Evolutionary conservation across 495 filamentous ascomycete genomes (phyloP), one percentile per base, ranked within the genome.

Genomic region (Aspergillus coremiiformis): DNA sequence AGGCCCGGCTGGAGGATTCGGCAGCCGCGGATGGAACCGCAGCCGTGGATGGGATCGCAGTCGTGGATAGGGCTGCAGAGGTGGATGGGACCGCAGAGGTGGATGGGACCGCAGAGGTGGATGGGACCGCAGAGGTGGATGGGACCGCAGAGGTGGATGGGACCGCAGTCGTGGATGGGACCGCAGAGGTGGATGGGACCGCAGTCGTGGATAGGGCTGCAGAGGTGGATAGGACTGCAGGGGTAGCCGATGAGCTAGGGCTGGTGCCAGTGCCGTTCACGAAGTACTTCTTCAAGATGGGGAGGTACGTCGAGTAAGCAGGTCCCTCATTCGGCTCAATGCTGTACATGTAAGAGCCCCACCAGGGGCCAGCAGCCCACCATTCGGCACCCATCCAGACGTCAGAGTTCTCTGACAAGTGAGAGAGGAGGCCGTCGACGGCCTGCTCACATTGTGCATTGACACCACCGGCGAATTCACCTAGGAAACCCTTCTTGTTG

Each of bases 301-400:
- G 56, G 20, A 70, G 55, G 46, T 69, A 69, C 19, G 56, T 66
- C 21, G 65, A 67, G 64, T 77, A 83, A 0, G 78, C 81, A 14
- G 65, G 61, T 0, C 81, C 78, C 20, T 59, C 65, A 17, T 74
- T 67, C 0, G 83, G 82, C 69, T 86, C 84, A 56, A 84, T 66
- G 52, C 58, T 71, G 61, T 74, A 85, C 64, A 85, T 81, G 64
- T 84, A 85, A 24, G 52, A 47, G 48, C 75, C 67, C 80, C 74
- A 78, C 75, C 72, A 76, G 42, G 69, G 84, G 0, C 84, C 85
- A 12, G 80, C 85, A 14, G 77, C 74, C 85, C 86, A 89, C 83
- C 83, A 87, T 12, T 81, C 47, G 51, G 76, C 85, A 0, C 85
- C 85, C 26, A 75, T 73, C 86, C 86, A 89, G 26, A 87, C 83